Base-by-base conservation (phyloP, 2,329 filamentous ascomycete species). In the Aspergillus hortae region DNA sequence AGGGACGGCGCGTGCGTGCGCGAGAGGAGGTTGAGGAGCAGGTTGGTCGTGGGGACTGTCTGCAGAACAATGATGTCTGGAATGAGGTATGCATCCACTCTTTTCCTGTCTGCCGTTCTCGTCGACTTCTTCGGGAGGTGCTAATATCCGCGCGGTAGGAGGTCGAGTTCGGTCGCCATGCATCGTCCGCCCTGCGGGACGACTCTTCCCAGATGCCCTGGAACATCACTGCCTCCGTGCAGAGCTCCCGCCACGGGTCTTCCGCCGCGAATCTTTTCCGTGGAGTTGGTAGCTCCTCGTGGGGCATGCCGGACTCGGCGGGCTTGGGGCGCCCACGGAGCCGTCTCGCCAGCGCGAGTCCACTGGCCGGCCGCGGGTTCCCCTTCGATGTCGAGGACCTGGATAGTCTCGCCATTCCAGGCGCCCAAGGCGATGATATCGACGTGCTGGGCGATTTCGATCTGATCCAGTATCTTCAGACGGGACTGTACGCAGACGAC, bases 91-190 rank as follows among this genome's bases (percentile, higher is more conserved):
- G 55, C 52, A 40, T 30, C 46, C 19, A 32, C 46, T 21, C 33
- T 17, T 17, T 21, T 9, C 5, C 7, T 19, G 12, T 27, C 2
- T 4, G 19, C 15, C 1, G 2, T 6, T n/a, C 11, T 11, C 6
- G 2, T 38, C 15, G 27, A 30, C 27, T 30, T 30, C 27, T 11
- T 23, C 5, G 23, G 9, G 27, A 30, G 27, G 15, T 35, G 21
- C 46, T 60, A 52, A 56, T 14, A 11, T 32, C n/a, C 11, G 1
- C 5, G 5, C 4, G 42, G 10, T 56, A 76, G 56, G 80, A 80
- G 7, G 68, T 87, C 17, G 90, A 95, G 67, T 69, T 89, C 21
- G 88, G 86, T 17, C 83, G 89, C 70, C 83, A 89, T 40, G 87
- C 82, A 1, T 81, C 77, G 0, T 79, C 82, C 0, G 80, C 82